phyloP scores from a whole-genome alignment of 1,139 yeast genomes.

The Entelexis sorbosivorans region DNA sequence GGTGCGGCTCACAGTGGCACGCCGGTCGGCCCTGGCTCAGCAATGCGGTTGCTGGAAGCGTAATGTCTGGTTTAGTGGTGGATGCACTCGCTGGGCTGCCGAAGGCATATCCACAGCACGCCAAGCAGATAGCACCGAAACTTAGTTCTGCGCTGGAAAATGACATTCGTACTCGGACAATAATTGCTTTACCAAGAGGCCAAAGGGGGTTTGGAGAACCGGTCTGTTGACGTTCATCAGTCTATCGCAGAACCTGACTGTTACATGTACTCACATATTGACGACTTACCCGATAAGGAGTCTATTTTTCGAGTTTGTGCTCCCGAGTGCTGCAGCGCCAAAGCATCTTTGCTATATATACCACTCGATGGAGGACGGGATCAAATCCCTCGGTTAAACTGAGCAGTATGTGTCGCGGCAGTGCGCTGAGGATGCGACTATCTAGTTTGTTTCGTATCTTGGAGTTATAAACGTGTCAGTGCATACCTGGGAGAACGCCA shows the following conservation, averaged over 20 bases:
- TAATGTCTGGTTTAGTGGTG: background rate
- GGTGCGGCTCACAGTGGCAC: background rate
- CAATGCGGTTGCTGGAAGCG: background rate
- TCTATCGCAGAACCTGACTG: background rate
- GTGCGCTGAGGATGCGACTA: background rate
- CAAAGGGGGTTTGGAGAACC: background rate
- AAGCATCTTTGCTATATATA: background rate
- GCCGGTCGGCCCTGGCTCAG: background rate
- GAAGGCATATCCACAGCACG: background rate
- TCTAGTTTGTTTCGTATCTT: background rate
- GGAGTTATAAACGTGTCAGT: conserved; percentile 18
- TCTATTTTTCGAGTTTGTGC: background rate
- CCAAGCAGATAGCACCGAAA: background rate
- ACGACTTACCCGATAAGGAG: background rate
- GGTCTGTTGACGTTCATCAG: background rate
- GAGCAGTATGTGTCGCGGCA: background rate
- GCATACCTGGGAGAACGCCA: conserved; percentile 13
- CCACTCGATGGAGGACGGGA: background rate
- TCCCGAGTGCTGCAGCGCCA: background rate
- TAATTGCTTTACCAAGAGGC: background rate
- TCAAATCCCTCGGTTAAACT: background rate
- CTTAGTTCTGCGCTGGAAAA: background rate
- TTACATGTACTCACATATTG: background rate
- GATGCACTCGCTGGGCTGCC: background rate
- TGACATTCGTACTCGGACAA: background rate